Base-by-base conservation (phyloP, 805 yeast species). In the Isabelozyma pseudorhagii region DNA sequence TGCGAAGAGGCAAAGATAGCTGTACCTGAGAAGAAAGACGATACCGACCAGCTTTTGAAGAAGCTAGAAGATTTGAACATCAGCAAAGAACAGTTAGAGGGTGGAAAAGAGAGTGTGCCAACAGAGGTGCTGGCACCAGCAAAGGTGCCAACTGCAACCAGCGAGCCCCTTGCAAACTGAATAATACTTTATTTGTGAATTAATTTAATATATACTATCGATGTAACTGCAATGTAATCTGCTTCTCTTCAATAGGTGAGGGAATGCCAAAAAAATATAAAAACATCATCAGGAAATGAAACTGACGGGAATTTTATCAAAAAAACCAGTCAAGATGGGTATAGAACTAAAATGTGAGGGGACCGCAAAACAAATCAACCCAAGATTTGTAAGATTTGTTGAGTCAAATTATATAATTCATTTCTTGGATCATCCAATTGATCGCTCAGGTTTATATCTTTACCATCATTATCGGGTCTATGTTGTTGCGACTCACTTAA, bases 341-440 rank as follows among this genome's bases (percentile, higher is more conserved):
- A 38, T 38, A 14, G 40, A 38, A 38, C 40, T 38, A 38, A 38
- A 38, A n/a, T 9, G n/a, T 31, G 36, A 38, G 15, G 40, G 9
- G 28, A 21, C 25, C 5, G 43, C 44, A 46, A 42, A 44, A 38
- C 21, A 40, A 13, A 8, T 28, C 38, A 28, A 28, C 78, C 78
- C 54, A 74, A 66, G 38, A 74, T 74, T 60, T 83, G 86, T 58
- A 83, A 73, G 47, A 83, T 83, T 67, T 83, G 88, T 62, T 82
- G 87, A 8, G 88, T 82, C 61, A 83, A 78, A 60, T 82, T 83
- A 66, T 80, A 83, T 57, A 83, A 71, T 63, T 83, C 88, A 46
- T 79, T 77, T 59, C 81, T 81, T 40, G 88, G 85, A 59, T 82
- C 87, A 53, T 83, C 87, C 46, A 58, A 73, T 53, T 73, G 78